phyloP scores from a whole-genome alignment of 805 yeast species.

The Zygoascus flipseniorum region DNA sequence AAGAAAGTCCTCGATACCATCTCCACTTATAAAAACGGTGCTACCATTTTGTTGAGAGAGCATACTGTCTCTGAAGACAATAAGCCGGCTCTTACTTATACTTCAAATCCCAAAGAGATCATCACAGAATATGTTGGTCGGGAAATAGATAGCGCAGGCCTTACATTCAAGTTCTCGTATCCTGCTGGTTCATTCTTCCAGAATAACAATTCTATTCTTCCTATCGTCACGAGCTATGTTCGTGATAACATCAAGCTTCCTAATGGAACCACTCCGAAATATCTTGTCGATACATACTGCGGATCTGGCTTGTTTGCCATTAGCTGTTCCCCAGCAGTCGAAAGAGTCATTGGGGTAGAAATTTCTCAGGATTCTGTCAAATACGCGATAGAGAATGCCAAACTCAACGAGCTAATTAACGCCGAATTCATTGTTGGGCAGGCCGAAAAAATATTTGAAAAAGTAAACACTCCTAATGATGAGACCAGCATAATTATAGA shows the following conservation, averaged over 20 bases:
- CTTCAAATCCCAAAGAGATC: constrained; percentile 67
- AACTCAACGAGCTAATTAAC: constrained; percentile 62
- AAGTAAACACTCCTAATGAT: constrained; percentile 51
- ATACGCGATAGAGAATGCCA: constrained; percentile 79
- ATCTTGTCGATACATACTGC: constrained; percentile 89
- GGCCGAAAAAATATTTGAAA: constrained; percentile 81
- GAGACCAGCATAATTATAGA: constrained; percentile 86
- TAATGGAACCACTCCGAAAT: constrained; percentile 35
- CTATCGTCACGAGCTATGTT: constrained; percentile 75
- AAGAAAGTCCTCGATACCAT: constrained; percentile 40
- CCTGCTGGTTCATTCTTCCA: constrained; percentile 96
- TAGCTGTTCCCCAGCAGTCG: constrained; percentile 74
- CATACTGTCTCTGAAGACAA: constrained; percentile 33
- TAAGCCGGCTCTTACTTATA: constrained; percentile 51
- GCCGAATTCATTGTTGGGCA: constrained; percentile 84
- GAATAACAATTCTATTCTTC: constrained; percentile 86
- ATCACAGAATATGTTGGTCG: constrained; percentile 65
- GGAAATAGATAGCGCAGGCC: background rate
- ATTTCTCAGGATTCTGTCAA: constrained; percentile 84
- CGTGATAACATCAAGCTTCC: constrained; percentile 52
- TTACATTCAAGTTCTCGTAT: constrained; percentile 59
- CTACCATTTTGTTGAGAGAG: constrained; percentile 79
- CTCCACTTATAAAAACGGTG: constrained; percentile 60
- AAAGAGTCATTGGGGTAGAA: constrained; percentile 85
- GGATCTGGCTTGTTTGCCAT: constrained; percentile 92